These are phyloP conservation scores for Chlamydomonas schloesseri DNA, from an alignment of 139 green algal genomes.

Conservation along the genomic window DNA sequence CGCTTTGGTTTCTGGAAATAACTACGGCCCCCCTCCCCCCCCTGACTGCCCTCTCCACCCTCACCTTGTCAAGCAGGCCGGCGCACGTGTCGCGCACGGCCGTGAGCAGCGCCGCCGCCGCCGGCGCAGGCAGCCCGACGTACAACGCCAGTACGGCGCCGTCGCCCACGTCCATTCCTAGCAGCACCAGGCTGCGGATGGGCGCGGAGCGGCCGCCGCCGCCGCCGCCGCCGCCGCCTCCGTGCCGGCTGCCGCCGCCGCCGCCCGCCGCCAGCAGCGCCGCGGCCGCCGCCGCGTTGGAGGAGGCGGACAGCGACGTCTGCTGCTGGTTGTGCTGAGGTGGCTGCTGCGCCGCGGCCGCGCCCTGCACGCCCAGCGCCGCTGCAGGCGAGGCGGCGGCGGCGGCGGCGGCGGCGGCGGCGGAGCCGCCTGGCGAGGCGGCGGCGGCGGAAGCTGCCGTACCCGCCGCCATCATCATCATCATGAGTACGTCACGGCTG, in stretches of 20 bases:
- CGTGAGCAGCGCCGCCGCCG: neutral
- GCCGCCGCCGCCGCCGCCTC: too few species aligned
- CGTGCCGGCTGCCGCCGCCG: too few species aligned
- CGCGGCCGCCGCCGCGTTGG: neutral
- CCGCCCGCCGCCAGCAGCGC: neutral
- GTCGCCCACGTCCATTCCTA: conserved; percentile 11
- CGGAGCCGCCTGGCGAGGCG: neutral
- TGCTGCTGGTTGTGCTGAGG: too few species aligned
- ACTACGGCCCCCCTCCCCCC: neutral
- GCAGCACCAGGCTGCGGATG: conserved; percentile 15
- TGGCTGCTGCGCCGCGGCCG: too few species aligned
- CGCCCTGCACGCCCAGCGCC: neutral
- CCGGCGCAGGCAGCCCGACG: neutral
- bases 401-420: neutral
- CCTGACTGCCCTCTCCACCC: neutral
- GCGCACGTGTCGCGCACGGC: conserved; percentile 8
- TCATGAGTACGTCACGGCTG: conserved; percentile 13
- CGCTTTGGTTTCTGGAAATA: too few species aligned
- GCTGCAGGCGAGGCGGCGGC: neutral
- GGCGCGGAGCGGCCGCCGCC: neutral
- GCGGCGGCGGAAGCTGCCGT: too few species aligned
- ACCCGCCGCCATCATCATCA: conserved; percentile 16
- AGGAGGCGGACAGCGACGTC: too few species aligned
- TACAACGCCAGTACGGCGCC: conserved; percentile 17
- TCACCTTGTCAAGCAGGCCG: neutral